Evolutionary conservation across 2,329 filamentous ascomycete species (phyloP).

Genomic region (Pseudocercospora ulei): DNA sequence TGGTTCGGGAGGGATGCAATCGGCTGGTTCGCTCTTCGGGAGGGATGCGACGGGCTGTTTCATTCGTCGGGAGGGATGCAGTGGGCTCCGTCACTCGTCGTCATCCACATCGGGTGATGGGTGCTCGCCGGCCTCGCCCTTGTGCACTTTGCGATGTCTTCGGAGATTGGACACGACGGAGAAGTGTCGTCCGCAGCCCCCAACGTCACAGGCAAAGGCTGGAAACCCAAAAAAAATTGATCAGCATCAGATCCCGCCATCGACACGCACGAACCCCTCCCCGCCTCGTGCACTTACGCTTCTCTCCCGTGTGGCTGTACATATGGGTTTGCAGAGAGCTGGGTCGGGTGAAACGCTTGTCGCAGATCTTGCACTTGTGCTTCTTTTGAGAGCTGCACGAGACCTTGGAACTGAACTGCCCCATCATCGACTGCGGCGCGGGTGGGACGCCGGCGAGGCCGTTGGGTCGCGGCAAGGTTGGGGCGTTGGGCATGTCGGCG

Average conservation of each 20-base stretch:
- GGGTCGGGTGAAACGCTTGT: conserved; percentile 90
- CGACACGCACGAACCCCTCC: not conserved
- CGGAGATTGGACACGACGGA: conserved; percentile 94
- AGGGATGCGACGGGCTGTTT: conserved; percentile 1
- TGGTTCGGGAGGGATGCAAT: conserved; percentile 3
- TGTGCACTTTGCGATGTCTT: conserved; percentile 92
- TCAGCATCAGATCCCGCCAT: conserved; percentile 2
- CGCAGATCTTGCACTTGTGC: conserved; percentile 98
- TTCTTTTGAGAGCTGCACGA: conserved; percentile 96
- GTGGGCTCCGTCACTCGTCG: conserved; percentile 26
- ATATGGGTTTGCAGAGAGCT: conserved; percentile 95
- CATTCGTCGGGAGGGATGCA: conserved; percentile 4
- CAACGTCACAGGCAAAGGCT: conserved; percentile 92
- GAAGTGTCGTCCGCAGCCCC: conserved; percentile 90
- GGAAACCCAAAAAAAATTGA: too few relatives aligned
- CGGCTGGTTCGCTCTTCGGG: conserved; percentile 28
- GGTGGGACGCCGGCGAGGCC: conserved; percentile 60
- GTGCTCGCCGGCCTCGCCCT: conserved; percentile 51
- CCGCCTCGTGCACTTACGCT: conserved; percentile 77
- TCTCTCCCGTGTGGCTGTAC: conserved; percentile 97
- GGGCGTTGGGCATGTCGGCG: conserved; percentile 67
- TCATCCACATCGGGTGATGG: conserved; percentile 44
- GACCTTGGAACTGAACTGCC: conserved; percentile 93
- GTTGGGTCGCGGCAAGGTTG: conserved; percentile 72
- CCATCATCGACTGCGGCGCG: conserved; percentile 95